Evolutionary conservation across 2,329 filamentous ascomycete genomes (phyloP).

Genomic region (Alternaria hordeiaustralica): DNA sequence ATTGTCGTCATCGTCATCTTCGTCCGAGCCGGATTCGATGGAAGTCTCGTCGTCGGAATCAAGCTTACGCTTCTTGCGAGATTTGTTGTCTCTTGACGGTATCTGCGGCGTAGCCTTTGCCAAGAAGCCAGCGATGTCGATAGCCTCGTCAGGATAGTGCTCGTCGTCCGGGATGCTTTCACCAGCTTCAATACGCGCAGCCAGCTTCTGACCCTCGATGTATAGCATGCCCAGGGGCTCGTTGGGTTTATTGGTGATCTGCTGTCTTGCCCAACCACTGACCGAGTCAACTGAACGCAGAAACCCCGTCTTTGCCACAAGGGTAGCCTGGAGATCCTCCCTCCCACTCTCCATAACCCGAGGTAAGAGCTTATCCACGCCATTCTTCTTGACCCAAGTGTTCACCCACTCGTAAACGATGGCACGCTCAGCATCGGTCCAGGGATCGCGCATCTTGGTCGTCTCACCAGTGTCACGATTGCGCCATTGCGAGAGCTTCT

Average conservation of each 20-base stretch:
- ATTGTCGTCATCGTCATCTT: background rate
- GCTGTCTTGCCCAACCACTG: background rate
- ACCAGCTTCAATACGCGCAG: background rate
- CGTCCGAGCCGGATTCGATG: background rate
- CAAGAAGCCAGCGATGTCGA: background rate
- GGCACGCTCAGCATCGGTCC: background rate
- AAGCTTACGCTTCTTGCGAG: background rate
- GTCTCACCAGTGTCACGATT: background rate
- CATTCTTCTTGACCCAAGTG: background rate
- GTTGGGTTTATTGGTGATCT: background rate
- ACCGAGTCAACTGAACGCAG: background rate
- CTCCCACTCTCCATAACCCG: background rate
- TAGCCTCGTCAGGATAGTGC: background rate
- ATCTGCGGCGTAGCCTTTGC: background rate
- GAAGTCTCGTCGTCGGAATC: background rate
- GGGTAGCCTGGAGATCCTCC: background rate
- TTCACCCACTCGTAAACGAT: background rate
- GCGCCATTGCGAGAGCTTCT: background rate
- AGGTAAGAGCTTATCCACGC: background rate
- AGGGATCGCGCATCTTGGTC: background rate
- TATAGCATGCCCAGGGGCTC: background rate
- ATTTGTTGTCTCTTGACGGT: background rate
- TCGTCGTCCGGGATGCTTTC: background rate
- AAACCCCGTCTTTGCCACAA: background rate
- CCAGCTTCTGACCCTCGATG: background rate